These are phyloP conservation scores for Triangularia setosa DNA, from an alignment of 2,329 filamentous ascomycete genomes.

Conservation along the genomic window DNA sequence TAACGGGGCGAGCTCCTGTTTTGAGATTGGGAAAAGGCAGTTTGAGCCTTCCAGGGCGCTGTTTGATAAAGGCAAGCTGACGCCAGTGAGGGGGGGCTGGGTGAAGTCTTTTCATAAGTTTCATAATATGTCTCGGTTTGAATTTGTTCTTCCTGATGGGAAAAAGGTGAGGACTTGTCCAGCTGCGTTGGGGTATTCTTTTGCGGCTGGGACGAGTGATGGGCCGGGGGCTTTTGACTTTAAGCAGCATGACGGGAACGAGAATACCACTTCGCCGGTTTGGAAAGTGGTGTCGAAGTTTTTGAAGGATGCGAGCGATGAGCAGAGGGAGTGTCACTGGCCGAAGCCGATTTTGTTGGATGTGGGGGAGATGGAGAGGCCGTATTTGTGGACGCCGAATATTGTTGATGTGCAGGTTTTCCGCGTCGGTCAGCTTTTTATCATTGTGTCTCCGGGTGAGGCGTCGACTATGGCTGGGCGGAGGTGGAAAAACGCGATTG, in stretches of 20 bases:
- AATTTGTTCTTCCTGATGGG: constrained; percentile 71
- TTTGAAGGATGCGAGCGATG: constrained; percentile 64
- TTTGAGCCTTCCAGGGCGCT: constrained; percentile 41
- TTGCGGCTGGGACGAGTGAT: constrained; percentile 88
- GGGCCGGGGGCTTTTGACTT: constrained; percentile 92
- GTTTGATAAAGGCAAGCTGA: constrained; percentile 48
- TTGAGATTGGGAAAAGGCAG: constrained; percentile 72
- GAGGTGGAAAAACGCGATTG: constrained; percentile 74
- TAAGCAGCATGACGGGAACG: constrained; percentile 76
- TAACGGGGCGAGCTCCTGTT: constrained; percentile 68
- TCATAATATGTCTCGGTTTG: constrained; percentile 72
- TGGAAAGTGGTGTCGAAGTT: constrained; percentile 74
- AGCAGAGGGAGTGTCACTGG: constrained; percentile 71
- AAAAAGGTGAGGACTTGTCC: constrained; percentile 71
- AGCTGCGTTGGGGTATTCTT: constrained; percentile 85
- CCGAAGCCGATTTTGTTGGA: constrained; percentile 85
- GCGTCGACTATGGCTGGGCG: constrained; percentile 90
- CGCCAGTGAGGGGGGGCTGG: constrained; percentile 55
- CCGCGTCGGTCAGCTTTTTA: constrained; percentile 77
- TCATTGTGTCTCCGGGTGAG: constrained; percentile 82
- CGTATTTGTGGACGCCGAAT: constrained; percentile 87
- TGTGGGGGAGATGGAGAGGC: constrained; percentile 71
- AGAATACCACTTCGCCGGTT: constrained; percentile 62
- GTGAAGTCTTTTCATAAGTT: constrained; percentile 85
- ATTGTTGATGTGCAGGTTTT: constrained; percentile 85